Base-by-base conservation (phyloP, 2,329 filamentous ascomycete genomes). In the Colletotrichum sp. region DNA sequence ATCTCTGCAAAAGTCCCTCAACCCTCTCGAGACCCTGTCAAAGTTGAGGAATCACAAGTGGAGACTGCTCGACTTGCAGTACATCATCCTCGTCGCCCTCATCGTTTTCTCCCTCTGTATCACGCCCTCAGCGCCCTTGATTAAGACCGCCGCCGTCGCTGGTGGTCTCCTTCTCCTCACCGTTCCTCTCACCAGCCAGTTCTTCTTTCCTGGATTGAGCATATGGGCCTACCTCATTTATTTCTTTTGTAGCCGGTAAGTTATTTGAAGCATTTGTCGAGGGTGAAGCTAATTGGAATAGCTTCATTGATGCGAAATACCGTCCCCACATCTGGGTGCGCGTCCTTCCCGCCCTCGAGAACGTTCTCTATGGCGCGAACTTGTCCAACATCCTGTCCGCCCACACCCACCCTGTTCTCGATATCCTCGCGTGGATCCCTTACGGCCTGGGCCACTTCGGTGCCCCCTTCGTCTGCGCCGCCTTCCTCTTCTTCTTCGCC, bases 241-340 rank as follows among this genome's bases (percentile, higher is more conserved):
- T 84, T 98, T 98, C 87, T 98, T 97, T 85, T 93, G 94, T 78
- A 97, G 95, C 89, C 94, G 96, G 95, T 98, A 92, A 88, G 95
- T 91, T 26, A 63, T 21, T 34, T 13, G 3, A 13, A 24, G 7
- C 6, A 5, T 3, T 18, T 12, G 3, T 68, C 14, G 18, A 13
- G 63, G 57, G 43, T 66, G 24, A 68, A 13, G 30, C 61, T 75
- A 6, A 57, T 69, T 61, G 66, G 65, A 74, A 13, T 82, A 98
- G 96, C 82, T 98, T 98, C 86, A 96, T 98, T 80, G 94, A 95
- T 48, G 91, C 93, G 79, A 94, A 96, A 82, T 97, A 96, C 87
- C 93, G 96, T 79, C 96, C 96, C 75, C 94, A 95, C 77, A 98
- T 98, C 81, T 98, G 96, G 95, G 96, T 98, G 79, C 95, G 96